Base-by-base conservation (phyloP, 345 rosid species). In the Euclidium syriacum region DNA sequence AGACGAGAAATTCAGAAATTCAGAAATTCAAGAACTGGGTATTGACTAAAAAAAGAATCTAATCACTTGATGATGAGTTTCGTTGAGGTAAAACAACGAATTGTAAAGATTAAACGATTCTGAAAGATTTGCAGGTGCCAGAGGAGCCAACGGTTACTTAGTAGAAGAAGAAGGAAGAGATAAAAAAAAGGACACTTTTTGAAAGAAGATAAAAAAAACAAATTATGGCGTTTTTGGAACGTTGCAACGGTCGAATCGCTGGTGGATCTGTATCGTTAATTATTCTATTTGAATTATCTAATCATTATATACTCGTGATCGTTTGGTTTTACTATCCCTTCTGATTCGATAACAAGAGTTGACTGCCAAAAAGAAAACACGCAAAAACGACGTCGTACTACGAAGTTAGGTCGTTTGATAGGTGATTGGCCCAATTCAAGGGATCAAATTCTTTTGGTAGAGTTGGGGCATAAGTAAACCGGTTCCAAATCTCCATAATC, bases 211-310 rank as follows among this genome's bases (percentile, higher is more conserved):
- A n/a, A n/a, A n/a, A n/a, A n/a, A n/a, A n/a, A n/a, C n/a, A n/a
- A 9, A 25, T 15, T 0, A 34, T 44, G 30, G 15, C 32, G 18
- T 47, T 47, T 68, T 20, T 2, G 15, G 12, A 43, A 68, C 60
- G 66, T 59, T 60, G 22, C 61, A 60, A 68, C 67, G 73, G 73
- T 68, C 67, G 38, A 14, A 29, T 68, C 59, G 25, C 16, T 68
- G 60, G 60, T 33, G 17, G 65, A 60, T 59, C 60, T 38, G 16
- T 12, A 8, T 29, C 10, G 7, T 36, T n/a, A 11, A 30, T 14
- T 20, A 19, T 30, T 40, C 41, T 50, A 19, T 40, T 20, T 10
- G 58, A 52, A 33, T 20, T 33, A 33, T 33, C 22, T 43, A 7
- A 25, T 33, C 23, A 44, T 20, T 18, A 65, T 17, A 46, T 46